phyloP scores from a whole-genome alignment of 352 stramenopile genomes.

The Phytophthora tubulina region DNA sequence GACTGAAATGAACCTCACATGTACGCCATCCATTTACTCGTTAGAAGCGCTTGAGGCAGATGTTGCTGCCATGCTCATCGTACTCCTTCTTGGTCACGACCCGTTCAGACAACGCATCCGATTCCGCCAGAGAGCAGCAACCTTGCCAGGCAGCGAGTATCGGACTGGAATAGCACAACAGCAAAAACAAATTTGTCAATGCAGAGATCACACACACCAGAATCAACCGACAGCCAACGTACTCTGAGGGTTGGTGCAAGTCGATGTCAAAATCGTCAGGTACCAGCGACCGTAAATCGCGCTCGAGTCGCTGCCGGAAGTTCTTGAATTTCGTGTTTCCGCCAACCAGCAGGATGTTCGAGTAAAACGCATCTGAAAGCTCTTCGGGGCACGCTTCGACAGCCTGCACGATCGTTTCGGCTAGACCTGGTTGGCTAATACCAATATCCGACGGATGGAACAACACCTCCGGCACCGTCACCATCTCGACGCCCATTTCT shows the following conservation, averaged over 20 bases:
- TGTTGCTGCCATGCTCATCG: slow-evolving; percentile 79
- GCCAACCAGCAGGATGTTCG: slow-evolving; percentile 89
- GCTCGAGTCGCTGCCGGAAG: slow-evolving; percentile 77
- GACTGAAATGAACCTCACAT: neutral
- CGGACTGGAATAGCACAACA: slow-evolving; percentile 46
- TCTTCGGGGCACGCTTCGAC: slow-evolving; percentile 81
- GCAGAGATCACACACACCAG: neutral
- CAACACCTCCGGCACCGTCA: slow-evolving; percentile 91
- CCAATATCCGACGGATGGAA: slow-evolving; percentile 94
- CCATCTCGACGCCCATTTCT: slow-evolving; percentile 88
- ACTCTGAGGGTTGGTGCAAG: slow-evolving; percentile 61
- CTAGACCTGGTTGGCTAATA: slow-evolving; percentile 87
- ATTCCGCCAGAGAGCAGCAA: slow-evolving; percentile 55
- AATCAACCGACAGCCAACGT: slow-evolving; percentile 34
- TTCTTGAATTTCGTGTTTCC: slow-evolving; percentile 91
- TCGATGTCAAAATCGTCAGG: slow-evolving; percentile 58
- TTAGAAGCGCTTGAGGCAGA: slow-evolving; percentile 58
- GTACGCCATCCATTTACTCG: neutral
- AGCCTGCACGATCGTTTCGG: slow-evolving; percentile 87
- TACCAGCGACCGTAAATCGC: slow-evolving; percentile 69
- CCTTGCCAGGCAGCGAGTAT: slow-evolving; percentile 68
- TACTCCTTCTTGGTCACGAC: slow-evolving; percentile 79
- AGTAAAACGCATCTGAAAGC: slow-evolving; percentile 80
- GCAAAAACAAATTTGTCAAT: slow-evolving; percentile 3
- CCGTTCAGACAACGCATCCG: slow-evolving; percentile 35